Evolutionary conservation across 441 rosid species (phyloP).

Genomic region (Gossypium aridum): DNA sequence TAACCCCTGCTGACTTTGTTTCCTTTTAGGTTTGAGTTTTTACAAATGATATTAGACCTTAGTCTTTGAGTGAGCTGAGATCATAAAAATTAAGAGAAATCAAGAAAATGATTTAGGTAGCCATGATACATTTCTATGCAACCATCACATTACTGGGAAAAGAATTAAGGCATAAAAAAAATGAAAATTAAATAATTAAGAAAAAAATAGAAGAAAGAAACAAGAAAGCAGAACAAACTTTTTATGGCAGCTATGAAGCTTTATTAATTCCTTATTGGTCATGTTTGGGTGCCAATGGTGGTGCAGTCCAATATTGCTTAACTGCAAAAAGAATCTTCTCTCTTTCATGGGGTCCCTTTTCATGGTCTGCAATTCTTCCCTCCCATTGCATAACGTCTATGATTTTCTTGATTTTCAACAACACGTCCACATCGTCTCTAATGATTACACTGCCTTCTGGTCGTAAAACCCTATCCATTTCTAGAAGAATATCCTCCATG

Average conservation of each 20-base stretch:
- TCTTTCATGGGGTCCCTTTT: conserved; percentile 48
- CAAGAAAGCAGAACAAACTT: neutral
- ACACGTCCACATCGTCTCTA: conserved; percentile 54
- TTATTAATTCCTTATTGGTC: conserved; percentile 5
- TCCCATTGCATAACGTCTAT: conserved; percentile 46
- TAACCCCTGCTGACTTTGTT: neutral
- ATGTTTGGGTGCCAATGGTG: conserved; percentile 19
- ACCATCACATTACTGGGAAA: neutral
- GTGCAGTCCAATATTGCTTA: conserved; percentile 56
- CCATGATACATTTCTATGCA: neutral
- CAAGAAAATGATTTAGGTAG: neutral
- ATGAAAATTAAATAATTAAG: neutral
- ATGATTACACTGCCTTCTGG: conserved; percentile 59
- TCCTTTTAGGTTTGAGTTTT: neutral
- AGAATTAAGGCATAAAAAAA: neutral
- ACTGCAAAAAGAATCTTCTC: conserved; percentile 45
- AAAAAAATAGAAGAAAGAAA: neutral
- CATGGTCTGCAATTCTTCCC: conserved; percentile 54
- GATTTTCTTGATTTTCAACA: conserved; percentile 41
- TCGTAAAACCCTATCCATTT: conserved; percentile 63
- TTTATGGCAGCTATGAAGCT: conserved; percentile 3
- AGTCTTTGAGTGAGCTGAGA: neutral
- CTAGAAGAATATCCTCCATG: conserved; percentile 46
- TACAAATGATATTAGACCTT: neutral
- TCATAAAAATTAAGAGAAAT: neutral